Evolutionary conservation across 1,139 yeast genomes (phyloP).

Genomic region (Hyphopichia burtonii): DNA sequence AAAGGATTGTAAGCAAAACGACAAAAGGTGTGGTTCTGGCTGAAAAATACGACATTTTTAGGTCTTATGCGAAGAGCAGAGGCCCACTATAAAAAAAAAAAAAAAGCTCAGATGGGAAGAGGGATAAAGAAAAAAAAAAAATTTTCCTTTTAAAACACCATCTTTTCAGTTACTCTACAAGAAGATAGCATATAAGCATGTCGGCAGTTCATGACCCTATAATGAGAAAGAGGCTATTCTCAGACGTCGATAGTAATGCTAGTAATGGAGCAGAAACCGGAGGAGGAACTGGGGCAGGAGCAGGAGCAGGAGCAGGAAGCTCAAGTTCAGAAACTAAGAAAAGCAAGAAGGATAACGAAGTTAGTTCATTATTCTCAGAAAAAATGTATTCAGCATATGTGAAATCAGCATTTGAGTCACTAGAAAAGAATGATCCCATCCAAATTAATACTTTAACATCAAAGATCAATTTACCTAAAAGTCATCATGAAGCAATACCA

Average conservation of each 20-base stretch:
- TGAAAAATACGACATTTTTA: slow-evolving; percentile 1
- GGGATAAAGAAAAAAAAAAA: background rate
- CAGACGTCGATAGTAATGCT: slow-evolving; percentile 1
- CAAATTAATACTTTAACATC: slow-evolving; percentile 39
- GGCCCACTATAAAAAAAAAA: background rate
- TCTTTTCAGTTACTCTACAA: background rate
- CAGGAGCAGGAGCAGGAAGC: too few species aligned
- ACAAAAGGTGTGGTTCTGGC: background rate
- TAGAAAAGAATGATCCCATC: slow-evolving; percentile 50
- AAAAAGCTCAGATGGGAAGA: background rate
- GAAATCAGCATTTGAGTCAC: slow-evolving; percentile 65
- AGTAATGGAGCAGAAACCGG: background rate
- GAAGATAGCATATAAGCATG: slow-evolving; percentile 10
- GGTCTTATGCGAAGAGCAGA: background rate
- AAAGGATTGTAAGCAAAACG: background rate
- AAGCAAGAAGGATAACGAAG: background rate
- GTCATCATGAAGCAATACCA: slow-evolving; percentile 36
- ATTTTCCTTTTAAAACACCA: background rate
- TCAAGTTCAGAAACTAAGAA: slow-evolving; percentile 8
- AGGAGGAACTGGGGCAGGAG: background rate
- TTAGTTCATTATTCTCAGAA: slow-evolving; percentile 35
- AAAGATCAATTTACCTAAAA: slow-evolving; percentile 33
- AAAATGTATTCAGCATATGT: slow-evolving; percentile 65
- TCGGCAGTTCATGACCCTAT: slow-evolving; percentile 31
- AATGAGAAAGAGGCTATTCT: slow-evolving; percentile 21